These are phyloP conservation scores for Plasmodium berghei DNA, from an alignment of 169 alveolate species.

Conservation along the genomic window DNA sequence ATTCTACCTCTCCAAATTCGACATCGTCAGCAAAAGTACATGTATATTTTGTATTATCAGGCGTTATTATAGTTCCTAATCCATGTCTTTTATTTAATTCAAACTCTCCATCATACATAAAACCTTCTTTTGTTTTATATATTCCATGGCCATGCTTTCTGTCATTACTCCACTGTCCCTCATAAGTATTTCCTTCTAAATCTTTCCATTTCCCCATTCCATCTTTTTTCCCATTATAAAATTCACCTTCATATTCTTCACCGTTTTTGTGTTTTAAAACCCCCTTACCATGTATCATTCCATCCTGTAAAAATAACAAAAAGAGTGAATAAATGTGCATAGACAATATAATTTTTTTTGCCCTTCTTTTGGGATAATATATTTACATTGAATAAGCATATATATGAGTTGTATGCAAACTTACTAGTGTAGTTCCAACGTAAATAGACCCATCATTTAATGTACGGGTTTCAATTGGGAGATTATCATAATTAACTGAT, in stretches of 20 bases:
- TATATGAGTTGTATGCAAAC: background rate
- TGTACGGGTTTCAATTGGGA: constrained; percentile 24
- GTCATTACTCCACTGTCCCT: constrained; percentile 95
- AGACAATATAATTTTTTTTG: background rate
- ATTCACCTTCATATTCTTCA: constrained; percentile 93
- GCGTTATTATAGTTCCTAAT: constrained; percentile 32
- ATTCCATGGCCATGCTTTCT: constrained; percentile 96
- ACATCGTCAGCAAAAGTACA: constrained; percentile 36
- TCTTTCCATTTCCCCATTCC: constrained; percentile 95
- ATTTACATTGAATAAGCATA: background rate
- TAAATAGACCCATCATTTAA: constrained; percentile 54
- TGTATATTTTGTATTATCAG: constrained; percentile 38
- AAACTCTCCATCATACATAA: constrained; percentile 71
- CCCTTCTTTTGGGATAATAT: background rate
- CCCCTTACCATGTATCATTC: constrained; percentile 77
- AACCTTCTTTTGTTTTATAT: constrained; percentile 84
- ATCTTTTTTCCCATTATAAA: constrained; percentile 91
- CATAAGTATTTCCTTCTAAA: constrained; percentile 94
- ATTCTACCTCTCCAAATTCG: constrained; percentile 64
- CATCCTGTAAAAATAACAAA: constrained; percentile 17
- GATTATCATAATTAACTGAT: background rate
- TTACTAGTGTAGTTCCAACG: constrained; percentile 45
- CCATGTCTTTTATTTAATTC: constrained; percentile 47
- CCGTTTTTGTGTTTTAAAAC: constrained; percentile 83
- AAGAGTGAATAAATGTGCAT: background rate